Percentiles rank a stretch among this genome's conserved stretches.
Evolutionary conservation across 768 basidiomycete species (phyloP).

Genomic region (Suillus fuscotomentosus): DNA sequence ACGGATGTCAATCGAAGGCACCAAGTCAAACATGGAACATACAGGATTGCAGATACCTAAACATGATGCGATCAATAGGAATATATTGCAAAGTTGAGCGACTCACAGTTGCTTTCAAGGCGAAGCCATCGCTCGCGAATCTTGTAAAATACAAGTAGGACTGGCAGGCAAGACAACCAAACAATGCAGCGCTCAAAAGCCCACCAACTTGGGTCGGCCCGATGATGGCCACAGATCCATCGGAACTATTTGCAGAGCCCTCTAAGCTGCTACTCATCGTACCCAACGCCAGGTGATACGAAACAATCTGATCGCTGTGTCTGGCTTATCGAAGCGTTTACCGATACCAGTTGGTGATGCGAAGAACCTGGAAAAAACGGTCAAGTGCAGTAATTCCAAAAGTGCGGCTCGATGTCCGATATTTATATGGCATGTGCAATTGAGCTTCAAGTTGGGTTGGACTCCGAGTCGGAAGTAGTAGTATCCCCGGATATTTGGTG

Average conservation of each 20-base stretch:
- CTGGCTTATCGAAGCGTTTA: neutral
- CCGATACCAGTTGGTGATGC: neutral
- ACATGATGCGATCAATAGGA: neutral
- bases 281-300: neutral
- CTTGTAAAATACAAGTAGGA: conserved; percentile 12
- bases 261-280: neutral
- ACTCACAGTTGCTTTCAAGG: conserved; percentile 5
- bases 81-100: neutral
- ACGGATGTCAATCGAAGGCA: neutral
- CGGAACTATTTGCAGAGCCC: neutral
- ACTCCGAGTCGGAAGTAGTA: too few species aligned
- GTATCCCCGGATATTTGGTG: too few species aligned
- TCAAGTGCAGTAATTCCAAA: neutral
- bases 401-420: neutral
- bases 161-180: conserved; percentile 14
- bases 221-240: neutral
- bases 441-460: too few species aligned
- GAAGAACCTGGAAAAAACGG: neutral
- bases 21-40: neutral
- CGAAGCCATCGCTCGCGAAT: conserved; percentile 6
- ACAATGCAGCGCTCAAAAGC: conserved; percentile 9
- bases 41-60: conserved; percentile 7
- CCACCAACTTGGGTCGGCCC: conserved; percentile 15
- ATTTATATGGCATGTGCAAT: too few species aligned
- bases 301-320: neutral